Evolutionary conservation across 2,329 filamentous ascomycete genomes (phyloP).

Genomic region (Herpotrichia juniperi): DNA sequence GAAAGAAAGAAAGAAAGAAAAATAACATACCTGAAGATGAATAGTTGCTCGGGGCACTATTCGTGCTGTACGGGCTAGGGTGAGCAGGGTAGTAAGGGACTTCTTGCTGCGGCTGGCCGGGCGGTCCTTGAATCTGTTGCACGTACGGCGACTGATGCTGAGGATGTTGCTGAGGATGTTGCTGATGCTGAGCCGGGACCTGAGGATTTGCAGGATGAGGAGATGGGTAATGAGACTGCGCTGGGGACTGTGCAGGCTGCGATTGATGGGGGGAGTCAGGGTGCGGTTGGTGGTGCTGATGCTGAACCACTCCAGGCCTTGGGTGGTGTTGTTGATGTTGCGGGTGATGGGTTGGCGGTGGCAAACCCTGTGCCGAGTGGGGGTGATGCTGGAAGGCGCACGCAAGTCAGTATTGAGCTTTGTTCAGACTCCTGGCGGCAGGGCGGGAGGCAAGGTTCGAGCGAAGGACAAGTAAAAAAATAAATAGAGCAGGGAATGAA

Average conservation of each 20-base stretch:
- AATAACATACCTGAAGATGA: conserved; percentile 66
- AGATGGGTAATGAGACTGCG: conserved; percentile 68
- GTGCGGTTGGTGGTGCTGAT: conserved; percentile 57
- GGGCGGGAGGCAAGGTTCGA: conserved; percentile 20
- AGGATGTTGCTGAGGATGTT: conserved; percentile 2
- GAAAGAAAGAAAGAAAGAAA: conserved; percentile 1
- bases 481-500: conserved; percentile 15
- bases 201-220: conserved; percentile 68
- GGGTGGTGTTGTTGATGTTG: conserved; percentile 65
- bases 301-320: conserved; percentile 73
- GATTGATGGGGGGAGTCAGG: conserved; percentile 67
- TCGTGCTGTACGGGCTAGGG: conserved; percentile 81
- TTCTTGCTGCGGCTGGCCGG: conserved; percentile 69
- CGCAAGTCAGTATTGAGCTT: conserved; percentile 37
- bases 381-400: conserved; percentile 69
- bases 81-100: conserved; percentile 78
- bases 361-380: conserved; percentile 77
- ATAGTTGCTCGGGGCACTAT: conserved; percentile 82
- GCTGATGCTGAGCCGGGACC: conserved; percentile 56
- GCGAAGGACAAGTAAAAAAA: conserved; percentile 19
- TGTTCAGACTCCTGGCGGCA: conserved; percentile 7
- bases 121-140: conserved; percentile 66
- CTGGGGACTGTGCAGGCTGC: conserved; percentile 63
- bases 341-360: conserved; percentile 61
- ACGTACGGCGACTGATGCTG: conserved; percentile 64